Evolutionary conservation across 805 yeast genomes (phyloP).

Genomic region (Metschnikowia dekortorum): DNA sequence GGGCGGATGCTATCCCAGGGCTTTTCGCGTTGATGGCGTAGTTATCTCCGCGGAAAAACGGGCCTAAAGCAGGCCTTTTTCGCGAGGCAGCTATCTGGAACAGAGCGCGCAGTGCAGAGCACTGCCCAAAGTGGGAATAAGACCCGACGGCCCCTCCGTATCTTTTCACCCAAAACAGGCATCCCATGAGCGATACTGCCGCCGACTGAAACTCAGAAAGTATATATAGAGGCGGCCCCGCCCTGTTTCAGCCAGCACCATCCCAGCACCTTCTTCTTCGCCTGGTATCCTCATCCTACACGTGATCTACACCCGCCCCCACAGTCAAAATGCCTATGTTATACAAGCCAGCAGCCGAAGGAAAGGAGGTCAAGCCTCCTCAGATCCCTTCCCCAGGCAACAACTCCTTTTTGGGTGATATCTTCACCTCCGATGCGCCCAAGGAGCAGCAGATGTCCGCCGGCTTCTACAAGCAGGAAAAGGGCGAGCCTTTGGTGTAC

Average conservation of each 20-base stretch:
- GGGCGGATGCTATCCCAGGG: too few relatives aligned
- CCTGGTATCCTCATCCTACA: not conserved
- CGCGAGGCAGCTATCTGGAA: not conserved
- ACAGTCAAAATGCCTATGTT: constrained; percentile 49
- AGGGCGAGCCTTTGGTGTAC: constrained; percentile 67
- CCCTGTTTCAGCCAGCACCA: not conserved
- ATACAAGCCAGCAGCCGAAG: constrained; percentile 51
- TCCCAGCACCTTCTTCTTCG: not conserved
- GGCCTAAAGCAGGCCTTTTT: not conserved
- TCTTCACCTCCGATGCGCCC: constrained; percentile 57
- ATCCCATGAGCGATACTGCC: not conserved
- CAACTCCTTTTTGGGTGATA: constrained; percentile 68
- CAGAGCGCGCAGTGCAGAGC: too few relatives aligned
- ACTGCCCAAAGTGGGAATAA: not conserved
- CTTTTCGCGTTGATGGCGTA: too few relatives aligned
- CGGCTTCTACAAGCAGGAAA: constrained; percentile 68
- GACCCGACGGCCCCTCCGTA: not conserved
- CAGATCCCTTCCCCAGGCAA: constrained; percentile 60
- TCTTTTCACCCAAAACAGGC: constrained; percentile 2
- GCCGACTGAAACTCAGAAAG: not conserved
- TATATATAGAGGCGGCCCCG: not conserved
- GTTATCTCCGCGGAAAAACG: not conserved
- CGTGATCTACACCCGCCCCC: not conserved
- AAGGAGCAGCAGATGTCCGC: constrained; percentile 55
- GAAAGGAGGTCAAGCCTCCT: constrained; percentile 51